Conservation (phyloP, 2,329 filamentous ascomycete genomes). For the Bipolaris cookei region DNA sequence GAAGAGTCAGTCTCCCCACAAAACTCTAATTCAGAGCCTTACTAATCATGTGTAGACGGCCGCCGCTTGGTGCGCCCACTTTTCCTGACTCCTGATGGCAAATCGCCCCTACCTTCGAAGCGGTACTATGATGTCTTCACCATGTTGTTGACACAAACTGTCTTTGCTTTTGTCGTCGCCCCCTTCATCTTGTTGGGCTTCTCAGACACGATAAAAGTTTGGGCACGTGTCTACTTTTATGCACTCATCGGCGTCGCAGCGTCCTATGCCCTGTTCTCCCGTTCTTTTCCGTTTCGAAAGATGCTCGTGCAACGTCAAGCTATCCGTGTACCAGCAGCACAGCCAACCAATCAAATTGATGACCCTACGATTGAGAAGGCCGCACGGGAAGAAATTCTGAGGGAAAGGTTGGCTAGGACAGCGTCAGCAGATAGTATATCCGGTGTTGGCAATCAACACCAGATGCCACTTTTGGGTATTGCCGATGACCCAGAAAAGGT, state of each 20-base stretch:
- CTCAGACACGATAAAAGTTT: slow-evolving; percentile 72
- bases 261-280: slow-evolving; percentile 77
- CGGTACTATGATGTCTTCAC: slow-evolving; percentile 84
- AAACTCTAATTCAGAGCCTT: neutral
- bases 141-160: slow-evolving; percentile 77
- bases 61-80: slow-evolving; percentile 90
- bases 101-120: slow-evolving; percentile 64
- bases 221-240: slow-evolving; percentile 90
- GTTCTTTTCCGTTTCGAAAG: slow-evolving; percentile 69
- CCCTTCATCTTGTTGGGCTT: slow-evolving; percentile 87
- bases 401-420: slow-evolving; percentile 54
- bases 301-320: slow-evolving; percentile 48
- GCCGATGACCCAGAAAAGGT: slow-evolving; percentile 77
- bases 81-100: slow-evolving; percentile 81
- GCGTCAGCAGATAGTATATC: slow-evolving; percentile 61
- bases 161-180: slow-evolving; percentile 79
- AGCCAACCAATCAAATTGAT: slow-evolving; percentile 31
- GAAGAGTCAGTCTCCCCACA: slow-evolving; percentile 73
- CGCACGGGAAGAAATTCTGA: slow-evolving; percentile 44
- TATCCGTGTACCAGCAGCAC: slow-evolving; percentile 25
- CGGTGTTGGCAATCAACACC: slow-evolving; percentile 42
- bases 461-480: slow-evolving; percentile 75
- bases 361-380: slow-evolving; percentile 38
- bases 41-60: slow-evolving; percentile 65
- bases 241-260: slow-evolving; percentile 69